Evolutionary conservation across 2,329 filamentous ascomycete species (phyloP).

Genomic region (Trichoderma guizhouense): DNA sequence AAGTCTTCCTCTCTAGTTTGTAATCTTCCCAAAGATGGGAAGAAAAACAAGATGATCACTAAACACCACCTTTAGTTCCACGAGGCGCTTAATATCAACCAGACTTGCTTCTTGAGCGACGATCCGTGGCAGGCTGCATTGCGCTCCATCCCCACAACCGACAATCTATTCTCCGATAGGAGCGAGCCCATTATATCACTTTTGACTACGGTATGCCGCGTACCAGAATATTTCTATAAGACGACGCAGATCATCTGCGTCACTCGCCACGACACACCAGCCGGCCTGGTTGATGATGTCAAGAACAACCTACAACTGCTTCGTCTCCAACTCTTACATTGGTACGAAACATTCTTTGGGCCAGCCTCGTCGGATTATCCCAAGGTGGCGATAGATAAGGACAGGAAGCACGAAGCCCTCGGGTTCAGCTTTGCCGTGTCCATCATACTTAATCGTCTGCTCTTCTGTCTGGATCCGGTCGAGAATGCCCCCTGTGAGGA

Average conservation of each 20-base stretch:
- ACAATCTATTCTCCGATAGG: slow-evolving; percentile 6
- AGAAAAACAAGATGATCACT: neutral
- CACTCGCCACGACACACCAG: neutral
- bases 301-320: neutral
- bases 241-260: neutral
- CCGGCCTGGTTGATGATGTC: neutral
- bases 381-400: neutral
- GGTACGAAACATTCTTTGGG: slow-evolving; percentile 3
- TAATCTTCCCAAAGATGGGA: neutral
- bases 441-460: neutral
- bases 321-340: neutral
- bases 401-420: slow-evolving; percentile 8
- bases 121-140: neutral
- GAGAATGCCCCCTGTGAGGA: neutral
- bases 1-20: neutral
- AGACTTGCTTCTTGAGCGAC: neutral
- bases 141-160: slow-evolving; percentile 6
- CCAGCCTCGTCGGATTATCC: neutral
- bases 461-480: slow-evolving; percentile 1
- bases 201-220: neutral
- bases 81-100: neutral
- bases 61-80: neutral
- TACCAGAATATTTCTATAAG: slow-evolving; percentile 10
- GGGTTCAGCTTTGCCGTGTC: slow-evolving; percentile 2
- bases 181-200: slow-evolving; percentile 1